Evolutionary conservation across 495 filamentous ascomycete species (phyloP), one percentile per base, ranked within the genome.

Genomic region (Penicillium arizonense): DNA sequence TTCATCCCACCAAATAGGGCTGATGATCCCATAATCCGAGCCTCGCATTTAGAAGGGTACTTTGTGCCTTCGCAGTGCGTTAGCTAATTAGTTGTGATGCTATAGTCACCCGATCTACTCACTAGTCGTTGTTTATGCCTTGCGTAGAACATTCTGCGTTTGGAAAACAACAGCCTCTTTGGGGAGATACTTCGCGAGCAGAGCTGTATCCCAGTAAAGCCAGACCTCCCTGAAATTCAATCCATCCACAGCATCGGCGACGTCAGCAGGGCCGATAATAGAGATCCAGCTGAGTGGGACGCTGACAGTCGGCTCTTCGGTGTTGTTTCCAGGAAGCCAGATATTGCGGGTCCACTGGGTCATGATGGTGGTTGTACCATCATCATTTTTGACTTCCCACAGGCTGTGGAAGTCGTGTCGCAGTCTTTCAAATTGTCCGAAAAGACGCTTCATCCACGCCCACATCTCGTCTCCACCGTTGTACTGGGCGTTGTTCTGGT

Each of bases 181-280:
- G 24, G 45, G 16, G n/a, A 55, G 44, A 55, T n/a, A 49, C 13
- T 13, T 5, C 3, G 30, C 46, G 2, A 55, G 45, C 45, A 55
- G 23, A 16, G 45, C 39, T 20, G 45, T 49, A 28, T 55, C 52
- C 52, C 35, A 55, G 38, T 55, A 55, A 4, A 55, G 52, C 52
- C 52, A 55, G 10, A 55, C 52, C 45, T 55, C 52, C 40, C 36
- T 55, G 45, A 24, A 55, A 12, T 55, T 5, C 38, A 55, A 44
- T 24, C 23, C 23, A 24, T 24, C 23, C 23, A 5, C 32, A 30
- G 24, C 16, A 39, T 53, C 51, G 20, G 3, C 23, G 23, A 24
- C 3, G 23, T 24, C 23, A 2, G 51, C 51, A 26, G 51, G 41
- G 3, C 51, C 51, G n/a, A 53, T 53, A 4, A 0, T 0, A 40